phyloP scores from a whole-genome alignment of 495 filamentous ascomycete genomes.

The Trichoderma erinaceum region DNA sequence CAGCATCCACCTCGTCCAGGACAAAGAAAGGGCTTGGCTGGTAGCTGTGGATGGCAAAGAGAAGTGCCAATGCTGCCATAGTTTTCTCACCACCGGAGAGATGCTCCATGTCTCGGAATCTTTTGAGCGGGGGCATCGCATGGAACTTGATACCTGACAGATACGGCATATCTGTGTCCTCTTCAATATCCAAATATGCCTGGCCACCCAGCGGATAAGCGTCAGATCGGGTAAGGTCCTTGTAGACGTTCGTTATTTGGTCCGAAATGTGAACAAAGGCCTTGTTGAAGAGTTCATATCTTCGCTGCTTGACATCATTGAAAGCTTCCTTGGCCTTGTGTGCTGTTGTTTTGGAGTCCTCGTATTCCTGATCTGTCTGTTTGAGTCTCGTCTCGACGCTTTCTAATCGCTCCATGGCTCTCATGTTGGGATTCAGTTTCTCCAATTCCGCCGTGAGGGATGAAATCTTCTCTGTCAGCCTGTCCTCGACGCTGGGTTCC shows the following conservation, averaged over 20 bases:
- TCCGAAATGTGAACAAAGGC: constrained; percentile 93
- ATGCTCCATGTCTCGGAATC: constrained; percentile 98
- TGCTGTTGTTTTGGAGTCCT: constrained; percentile 66
- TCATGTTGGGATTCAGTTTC: constrained; percentile 92
- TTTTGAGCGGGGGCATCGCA: constrained; percentile 96
- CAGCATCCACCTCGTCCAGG: constrained; percentile 95
- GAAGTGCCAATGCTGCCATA: constrained; percentile 90
- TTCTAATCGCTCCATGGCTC: constrained; percentile 87
- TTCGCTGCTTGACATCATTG: constrained; percentile 68
- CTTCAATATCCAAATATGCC: constrained; percentile 89
- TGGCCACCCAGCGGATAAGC: constrained; percentile 85
- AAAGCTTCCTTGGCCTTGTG: constrained; percentile 77
- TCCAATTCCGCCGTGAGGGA: constrained; percentile 72
- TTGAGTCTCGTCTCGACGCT: constrained; percentile 77
- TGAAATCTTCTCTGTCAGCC: constrained; percentile 70
- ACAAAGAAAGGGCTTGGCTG: constrained; percentile 96
- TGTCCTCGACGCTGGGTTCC: constrained; percentile 68
- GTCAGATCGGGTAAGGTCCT: constrained; percentile 81
- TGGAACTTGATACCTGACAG: constrained; percentile 94
- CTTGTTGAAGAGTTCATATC: constrained; percentile 87
- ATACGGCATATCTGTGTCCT: constrained; percentile 80
- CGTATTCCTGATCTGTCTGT: constrained; percentile 81
- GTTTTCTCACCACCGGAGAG: constrained; percentile 97
- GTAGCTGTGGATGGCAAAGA: constrained; percentile 94
- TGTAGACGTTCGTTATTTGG: constrained; percentile 89